Evolutionary conservation across 257 asterid species (phyloP).

Genomic region (Solanum piurae): DNA sequence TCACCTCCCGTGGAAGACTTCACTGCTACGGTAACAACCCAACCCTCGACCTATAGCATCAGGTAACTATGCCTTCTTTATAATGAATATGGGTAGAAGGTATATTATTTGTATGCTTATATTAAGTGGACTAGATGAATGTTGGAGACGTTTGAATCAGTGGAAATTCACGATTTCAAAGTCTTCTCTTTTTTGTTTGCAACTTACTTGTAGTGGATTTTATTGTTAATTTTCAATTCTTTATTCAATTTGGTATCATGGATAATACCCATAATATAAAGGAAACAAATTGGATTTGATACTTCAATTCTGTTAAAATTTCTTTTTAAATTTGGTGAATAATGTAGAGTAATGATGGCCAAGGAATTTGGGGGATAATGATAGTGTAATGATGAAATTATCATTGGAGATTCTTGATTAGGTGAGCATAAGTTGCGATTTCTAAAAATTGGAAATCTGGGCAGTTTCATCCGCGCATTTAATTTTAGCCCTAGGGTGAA

Average conservation of each 20-base stretch:
- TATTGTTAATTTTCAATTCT: neutral
- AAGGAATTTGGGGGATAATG: neutral
- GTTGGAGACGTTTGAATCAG: no score
- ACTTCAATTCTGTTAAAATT: neutral
- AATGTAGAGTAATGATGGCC: neutral
- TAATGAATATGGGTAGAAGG: no score
- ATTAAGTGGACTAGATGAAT: no score
- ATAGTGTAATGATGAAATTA: neutral
- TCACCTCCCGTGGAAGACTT: no score
- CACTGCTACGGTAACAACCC: no score
- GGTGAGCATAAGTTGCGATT: neutral
- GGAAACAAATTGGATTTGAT: neutral
- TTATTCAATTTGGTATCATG: neutral
- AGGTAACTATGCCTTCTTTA: no score
- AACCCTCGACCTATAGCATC: no score
- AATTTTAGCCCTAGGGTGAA: no score
- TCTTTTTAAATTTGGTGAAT: neutral
- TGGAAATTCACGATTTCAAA: no score
- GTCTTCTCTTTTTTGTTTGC: neutral
- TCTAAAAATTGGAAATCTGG: neutral
- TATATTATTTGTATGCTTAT: no score
- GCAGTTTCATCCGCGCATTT: neutral
- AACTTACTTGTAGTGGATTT: neutral
- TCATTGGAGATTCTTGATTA: neutral
- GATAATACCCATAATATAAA: neutral